Evolutionary conservation across 495 filamentous ascomycete genomes (phyloP).

Genomic region (Glutinoglossum americanum): DNA sequence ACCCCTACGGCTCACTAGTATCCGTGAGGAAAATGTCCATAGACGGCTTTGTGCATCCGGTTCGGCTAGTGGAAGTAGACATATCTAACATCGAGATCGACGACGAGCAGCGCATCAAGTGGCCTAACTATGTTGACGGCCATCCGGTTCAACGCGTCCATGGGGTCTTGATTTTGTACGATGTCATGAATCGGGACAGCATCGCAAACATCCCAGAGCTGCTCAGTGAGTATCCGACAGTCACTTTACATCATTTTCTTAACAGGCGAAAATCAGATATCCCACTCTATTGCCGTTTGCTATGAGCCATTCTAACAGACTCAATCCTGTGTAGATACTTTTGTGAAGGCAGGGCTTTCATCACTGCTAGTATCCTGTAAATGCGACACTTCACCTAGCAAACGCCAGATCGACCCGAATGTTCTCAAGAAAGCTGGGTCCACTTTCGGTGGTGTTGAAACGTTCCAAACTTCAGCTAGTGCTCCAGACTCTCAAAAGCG

Average conservation of each 20-base stretch:
- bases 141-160: constrained; percentile 51
- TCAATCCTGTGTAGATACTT: constrained; percentile 31
- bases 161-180: constrained; percentile 66
- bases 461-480: constrained; percentile 48
- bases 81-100: constrained; percentile 45
- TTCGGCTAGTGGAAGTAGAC: constrained; percentile 62
- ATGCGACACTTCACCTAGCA: constrained; percentile 45
- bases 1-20: constrained; percentile 30
- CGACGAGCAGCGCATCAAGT: constrained; percentile 44
- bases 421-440: constrained; percentile 34
- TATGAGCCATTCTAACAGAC: constrained; percentile 4
- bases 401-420: constrained; percentile 35
- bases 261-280: neutral
- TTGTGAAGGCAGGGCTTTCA: constrained; percentile 44
- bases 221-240: constrained; percentile 37
- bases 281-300: neutral
- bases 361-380: constrained; percentile 65
- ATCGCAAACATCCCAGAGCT: constrained; percentile 43
- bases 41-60: constrained; percentile 53
- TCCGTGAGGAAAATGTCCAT: constrained; percentile 51
- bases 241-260: neutral
- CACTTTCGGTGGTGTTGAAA: constrained; percentile 36
- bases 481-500: constrained; percentile 53
- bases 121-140: constrained; percentile 53
- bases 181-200: constrained; percentile 55